These are phyloP conservation scores for Cadophora sp. DNA, from an alignment of 2,329 filamentous ascomycete genomes.

Conservation along the genomic window DNA sequence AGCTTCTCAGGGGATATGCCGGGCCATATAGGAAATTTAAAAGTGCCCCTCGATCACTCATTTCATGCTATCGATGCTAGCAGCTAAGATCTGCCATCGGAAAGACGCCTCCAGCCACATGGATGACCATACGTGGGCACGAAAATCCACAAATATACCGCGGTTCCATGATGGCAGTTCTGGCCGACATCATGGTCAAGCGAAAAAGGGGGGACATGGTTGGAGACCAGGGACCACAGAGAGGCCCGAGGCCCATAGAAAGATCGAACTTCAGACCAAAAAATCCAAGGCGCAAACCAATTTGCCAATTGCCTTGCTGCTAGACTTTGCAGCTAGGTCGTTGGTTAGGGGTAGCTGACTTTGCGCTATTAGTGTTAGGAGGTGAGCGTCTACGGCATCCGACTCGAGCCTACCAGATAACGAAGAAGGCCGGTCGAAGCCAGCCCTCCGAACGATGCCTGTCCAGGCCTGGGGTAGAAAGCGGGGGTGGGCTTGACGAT, in stretches of 20 bases:
- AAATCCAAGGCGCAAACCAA: not conserved
- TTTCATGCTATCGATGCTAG: not conserved
- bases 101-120: not conserved
- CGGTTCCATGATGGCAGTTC: not conserved
- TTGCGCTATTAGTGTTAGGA: not conserved
- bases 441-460: conserved; percentile 9
- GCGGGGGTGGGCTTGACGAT: conserved; percentile 9
- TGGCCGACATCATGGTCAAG: not conserved
- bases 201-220: not conserved
- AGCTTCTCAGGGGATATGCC: not conserved
- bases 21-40: conserved; percentile 6
- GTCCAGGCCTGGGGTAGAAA: conserved; percentile 8
- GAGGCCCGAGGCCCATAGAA: conserved; percentile 2
- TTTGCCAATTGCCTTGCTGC: not conserved
- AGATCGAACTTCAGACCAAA: not conserved
- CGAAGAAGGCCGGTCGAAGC: not conserved
- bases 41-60: not conserved
- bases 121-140: not conserved
- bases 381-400: not conserved
- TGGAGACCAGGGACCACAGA: not conserved
- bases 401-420: not conserved
- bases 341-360: not conserved
- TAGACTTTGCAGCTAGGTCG: not conserved
- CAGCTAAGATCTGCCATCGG: not conserved
- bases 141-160: conserved; percentile 4